Conservation (phyloP, 352 stramenopile species). For the Globisporangium lucens region DNA sequence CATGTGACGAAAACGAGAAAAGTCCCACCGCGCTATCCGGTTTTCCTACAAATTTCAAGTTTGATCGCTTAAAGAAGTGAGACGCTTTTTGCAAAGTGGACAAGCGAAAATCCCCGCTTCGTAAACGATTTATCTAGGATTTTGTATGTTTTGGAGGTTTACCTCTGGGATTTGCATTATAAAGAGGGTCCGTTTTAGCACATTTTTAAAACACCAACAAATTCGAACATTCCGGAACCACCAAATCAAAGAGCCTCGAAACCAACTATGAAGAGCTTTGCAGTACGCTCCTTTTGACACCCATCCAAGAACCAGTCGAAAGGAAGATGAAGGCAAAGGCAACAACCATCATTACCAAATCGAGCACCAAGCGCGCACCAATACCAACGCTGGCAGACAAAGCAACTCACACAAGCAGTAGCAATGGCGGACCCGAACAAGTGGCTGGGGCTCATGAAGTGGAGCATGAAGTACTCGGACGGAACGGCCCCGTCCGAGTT, state of each 20-base stretch:
- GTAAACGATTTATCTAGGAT: too few relatives aligned
- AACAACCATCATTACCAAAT: background rate
- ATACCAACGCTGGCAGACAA: background rate
- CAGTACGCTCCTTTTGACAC: background rate
- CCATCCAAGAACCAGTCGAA: background rate
- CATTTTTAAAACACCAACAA: background rate
- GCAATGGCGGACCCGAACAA: slow-evolving; percentile 72
- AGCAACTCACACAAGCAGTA: background rate
- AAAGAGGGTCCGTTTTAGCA: too few relatives aligned
- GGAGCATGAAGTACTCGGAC: slow-evolving; percentile 87
- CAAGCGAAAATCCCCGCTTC: too few relatives aligned
- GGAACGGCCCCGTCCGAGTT: slow-evolving; percentile 62
- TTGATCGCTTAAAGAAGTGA: too few relatives aligned
- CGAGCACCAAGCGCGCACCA: background rate
- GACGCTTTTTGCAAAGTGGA: too few relatives aligned
- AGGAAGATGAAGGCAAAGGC: background rate
- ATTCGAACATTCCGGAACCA: background rate
- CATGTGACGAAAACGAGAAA: too few relatives aligned
- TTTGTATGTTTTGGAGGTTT: too few relatives aligned
- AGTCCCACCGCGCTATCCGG: too few relatives aligned
- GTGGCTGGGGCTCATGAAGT: slow-evolving; percentile 86
- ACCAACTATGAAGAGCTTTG: background rate
- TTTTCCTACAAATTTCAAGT: too few relatives aligned
- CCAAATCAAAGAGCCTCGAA: background rate
- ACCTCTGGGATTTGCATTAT: too few relatives aligned